These are phyloP conservation scores for Vigna trinervia DNA, from an alignment of 306 rosid genomes.

Conservation along the genomic window DNA sequence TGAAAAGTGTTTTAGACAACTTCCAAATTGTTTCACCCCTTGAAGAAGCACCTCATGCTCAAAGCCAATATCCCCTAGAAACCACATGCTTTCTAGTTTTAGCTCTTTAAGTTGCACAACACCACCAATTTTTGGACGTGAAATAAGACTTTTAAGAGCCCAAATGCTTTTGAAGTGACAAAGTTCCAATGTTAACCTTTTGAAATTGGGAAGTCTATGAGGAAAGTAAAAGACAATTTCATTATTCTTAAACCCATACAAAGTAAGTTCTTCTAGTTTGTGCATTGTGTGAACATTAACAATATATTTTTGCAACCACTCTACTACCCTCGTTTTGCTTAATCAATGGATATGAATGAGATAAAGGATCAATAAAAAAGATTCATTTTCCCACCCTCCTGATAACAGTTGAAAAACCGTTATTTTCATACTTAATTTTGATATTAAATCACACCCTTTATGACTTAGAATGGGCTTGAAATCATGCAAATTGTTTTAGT, in stretches of 20 bases:
- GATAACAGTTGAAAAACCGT: no score
- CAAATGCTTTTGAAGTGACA: background rate
- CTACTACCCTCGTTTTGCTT: background rate
- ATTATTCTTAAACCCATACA: background rate
- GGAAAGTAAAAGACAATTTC: slow-evolving; percentile 27
- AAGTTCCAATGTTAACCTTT: background rate
- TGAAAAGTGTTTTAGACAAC: no score
- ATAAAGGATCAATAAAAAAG: no score
- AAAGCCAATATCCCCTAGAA: background rate
- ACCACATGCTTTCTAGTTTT: background rate
- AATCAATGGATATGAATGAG: no score
- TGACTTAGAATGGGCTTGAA: no score
- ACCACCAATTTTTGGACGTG: slow-evolving; percentile 4
- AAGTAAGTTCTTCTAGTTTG: background rate
- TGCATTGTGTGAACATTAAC: slow-evolving; percentile 16
- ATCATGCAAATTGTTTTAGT: no score
- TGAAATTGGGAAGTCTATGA: slow-evolving; percentile 30
- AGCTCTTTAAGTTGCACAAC: slow-evolving; percentile 19
- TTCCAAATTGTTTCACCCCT: background rate
- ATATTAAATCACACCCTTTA: no score
- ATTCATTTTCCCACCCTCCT: no score
- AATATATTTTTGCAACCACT: background rate
- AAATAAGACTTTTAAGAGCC: background rate
- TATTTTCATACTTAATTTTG: no score
- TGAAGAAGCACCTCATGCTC: slow-evolving; percentile 31